Evolutionary conservation across 2,329 filamentous ascomycete genomes (phyloP), one percentile per base, ranked within the genome.

Genomic region (Fusarium haematococcum): DNA sequence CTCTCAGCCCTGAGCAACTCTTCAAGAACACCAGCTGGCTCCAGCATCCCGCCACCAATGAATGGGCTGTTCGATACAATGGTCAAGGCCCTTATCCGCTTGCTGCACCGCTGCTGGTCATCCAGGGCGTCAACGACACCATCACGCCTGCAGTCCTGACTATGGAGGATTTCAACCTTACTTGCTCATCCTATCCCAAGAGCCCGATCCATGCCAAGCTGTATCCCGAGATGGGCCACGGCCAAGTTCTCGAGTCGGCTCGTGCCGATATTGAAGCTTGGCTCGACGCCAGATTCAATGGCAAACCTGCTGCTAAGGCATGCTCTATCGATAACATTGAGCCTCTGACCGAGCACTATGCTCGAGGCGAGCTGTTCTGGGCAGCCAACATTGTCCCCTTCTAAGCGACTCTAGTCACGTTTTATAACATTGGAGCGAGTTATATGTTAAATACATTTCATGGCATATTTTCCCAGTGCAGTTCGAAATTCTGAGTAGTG

Each of bases 51-150:
- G 66, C 35, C 5, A 59, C 30, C 2, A 0, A 59, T 18, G 64
- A 68, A 14, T 68, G 62, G 66, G 62, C 43, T 1, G 45, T 13
- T 1, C 0, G 30, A 0, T 68, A 68, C 1, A 68, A 79, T 45
- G 77, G 77, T 3, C 64, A 63, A 33, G 77, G 75, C 0, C 71
- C 75, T 1, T 69, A 76, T 30, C 50, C 65, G 0, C 63, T 79
- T 13, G 77, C 77, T 0, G 74, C 63, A 11, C 77, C 77, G 0
- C 59, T 79, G 45, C 65, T 79, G 7, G 73, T 79, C 6, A 68
- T 78, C 14, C 77, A 78, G 48, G 77, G 77, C 6, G 54, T 43
- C 3, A 63, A 62, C 5, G 76, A 77, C 50, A 48, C 65, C 2
- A 16, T 78, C 3, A 77, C 77, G 3, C 65, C 65, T 1, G 60